Evolutionary conservation across 306 rosid genomes (phyloP), one percentile per base, ranked within the genome.

Genomic region (Cucurbita maxima): DNA sequence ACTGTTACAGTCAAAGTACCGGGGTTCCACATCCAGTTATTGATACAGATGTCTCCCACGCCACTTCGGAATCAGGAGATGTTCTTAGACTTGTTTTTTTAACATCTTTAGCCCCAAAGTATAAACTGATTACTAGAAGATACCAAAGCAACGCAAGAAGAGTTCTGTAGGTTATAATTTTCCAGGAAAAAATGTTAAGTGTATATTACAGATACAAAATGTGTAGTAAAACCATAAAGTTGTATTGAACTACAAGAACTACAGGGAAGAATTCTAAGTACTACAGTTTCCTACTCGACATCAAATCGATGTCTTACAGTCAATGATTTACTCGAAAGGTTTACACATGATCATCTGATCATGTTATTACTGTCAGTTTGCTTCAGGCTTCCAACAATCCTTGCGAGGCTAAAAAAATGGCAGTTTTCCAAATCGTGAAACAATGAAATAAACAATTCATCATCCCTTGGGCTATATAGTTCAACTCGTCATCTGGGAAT

Each of bases 11-110:
- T 30, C 34, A 4, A 15, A 13, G 11, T 84, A 90, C 67, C 7
- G 16, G 30, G 92, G 88, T 34, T 89, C 90, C 83, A 36, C 56
- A 1, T 30, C 56, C 9, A 81, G 89, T 20, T 82, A 75, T 14
- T 89, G 90, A 15, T 18, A 56, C 5, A 90, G 90, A 41, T 89
- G 90, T 55, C 60, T 66, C 57, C 79, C 41, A 67, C 87, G 92
- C 79, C 89, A 90, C 37, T 89, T 78, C 80, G 34, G 34, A 30
- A 30, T 30, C 3, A 30, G 3, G 34, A 30, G 34, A 30, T 30
- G 34, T 30, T 30, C 34, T 30, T 30, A 30, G 34, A 30, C 34
- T 1, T 30, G 2, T 30, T 30, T 30, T 2, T 30, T 30, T 30
- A 30, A 30, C 34, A 30, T 30, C 34, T 30, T 30, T 30, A 30